Conservation (phyloP, 2,329 filamentous ascomycete genomes). For the Venturia carpophila region DNA sequence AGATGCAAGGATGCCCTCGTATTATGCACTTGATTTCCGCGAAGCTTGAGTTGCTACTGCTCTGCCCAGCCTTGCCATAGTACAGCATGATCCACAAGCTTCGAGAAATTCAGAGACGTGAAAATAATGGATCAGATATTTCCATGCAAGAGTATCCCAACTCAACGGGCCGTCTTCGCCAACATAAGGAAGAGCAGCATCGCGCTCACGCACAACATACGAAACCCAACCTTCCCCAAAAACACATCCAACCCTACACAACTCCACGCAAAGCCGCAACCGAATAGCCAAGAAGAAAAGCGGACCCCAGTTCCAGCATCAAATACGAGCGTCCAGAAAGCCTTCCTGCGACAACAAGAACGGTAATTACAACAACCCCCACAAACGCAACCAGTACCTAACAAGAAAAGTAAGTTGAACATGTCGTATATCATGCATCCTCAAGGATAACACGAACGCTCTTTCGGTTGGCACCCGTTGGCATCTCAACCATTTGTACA, state of each 20-base stretch:
- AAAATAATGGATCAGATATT: neutral
- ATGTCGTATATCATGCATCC: conserved; percentile 1
- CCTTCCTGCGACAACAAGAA: conserved; percentile 1
- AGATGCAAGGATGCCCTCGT: neutral
- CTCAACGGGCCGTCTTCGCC: neutral
- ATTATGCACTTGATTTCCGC: neutral
- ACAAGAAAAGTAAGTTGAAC: neutral
- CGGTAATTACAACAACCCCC: neutral
- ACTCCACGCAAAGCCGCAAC: conserved; percentile 6
- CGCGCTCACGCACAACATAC: neutral
- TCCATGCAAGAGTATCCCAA: neutral
- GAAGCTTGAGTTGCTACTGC: neutral
- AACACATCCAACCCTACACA: neutral
- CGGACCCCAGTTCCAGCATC: neutral
- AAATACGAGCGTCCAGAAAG: neutral
- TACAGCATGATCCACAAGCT: no score
- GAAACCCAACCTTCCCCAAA: neutral
- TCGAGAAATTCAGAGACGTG: no score
- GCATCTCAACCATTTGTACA: conserved; percentile 6
- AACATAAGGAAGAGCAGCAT: neutral
- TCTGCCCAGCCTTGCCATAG: no score
- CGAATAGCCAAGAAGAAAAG: neutral
- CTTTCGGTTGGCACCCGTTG: neutral
- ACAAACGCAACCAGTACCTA: neutral
- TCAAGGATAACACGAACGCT: conserved; percentile 12